Conservation (phyloP, 2,329 filamentous ascomycete species). For the Colletotrichum coccodes region DNA sequence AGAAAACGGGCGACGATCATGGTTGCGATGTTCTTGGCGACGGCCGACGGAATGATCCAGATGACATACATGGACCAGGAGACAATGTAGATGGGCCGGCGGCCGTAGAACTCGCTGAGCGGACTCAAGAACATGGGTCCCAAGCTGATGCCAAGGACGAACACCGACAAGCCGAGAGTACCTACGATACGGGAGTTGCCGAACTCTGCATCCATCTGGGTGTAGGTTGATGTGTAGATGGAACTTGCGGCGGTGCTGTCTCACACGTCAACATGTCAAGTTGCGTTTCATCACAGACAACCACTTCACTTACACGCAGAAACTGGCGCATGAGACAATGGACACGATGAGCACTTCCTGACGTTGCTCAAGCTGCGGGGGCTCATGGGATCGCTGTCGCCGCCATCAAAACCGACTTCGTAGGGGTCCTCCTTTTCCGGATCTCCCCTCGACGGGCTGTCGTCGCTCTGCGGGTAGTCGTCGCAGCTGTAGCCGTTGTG, state of each 20-base stretch:
- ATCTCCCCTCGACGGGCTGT: conserved; percentile 18
- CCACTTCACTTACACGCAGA: conserved; percentile 84
- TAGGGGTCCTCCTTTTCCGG: conserved; percentile 60
- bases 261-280: conserved; percentile 10
- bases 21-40: conserved; percentile 83
- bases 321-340: conserved; percentile 77
- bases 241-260: conserved; percentile 83
- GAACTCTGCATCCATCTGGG: conserved; percentile 81
- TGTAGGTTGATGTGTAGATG: conserved; percentile 88
- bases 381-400: conserved; percentile 76
- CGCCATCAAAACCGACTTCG: conserved; percentile 79
- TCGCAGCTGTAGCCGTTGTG: conserved; percentile 57
- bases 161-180: conserved; percentile 83
- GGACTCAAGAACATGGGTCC: conserved; percentile 73
- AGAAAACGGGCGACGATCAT: conserved; percentile 84
- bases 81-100: conserved; percentile 81
- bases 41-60: conserved; percentile 84
- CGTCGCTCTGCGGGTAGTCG: conserved; percentile 38
- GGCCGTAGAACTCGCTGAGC: conserved; percentile 82
- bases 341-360: conserved; percentile 82
- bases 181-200: conserved; percentile 76
- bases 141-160: conserved; percentile 78
- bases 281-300: too few relatives aligned
- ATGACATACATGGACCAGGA: conserved; percentile 81
- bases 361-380: conserved; percentile 74